Evolutionary conservation across 306 rosid genomes (phyloP).

Genomic region (Spatholobus suberectus): DNA sequence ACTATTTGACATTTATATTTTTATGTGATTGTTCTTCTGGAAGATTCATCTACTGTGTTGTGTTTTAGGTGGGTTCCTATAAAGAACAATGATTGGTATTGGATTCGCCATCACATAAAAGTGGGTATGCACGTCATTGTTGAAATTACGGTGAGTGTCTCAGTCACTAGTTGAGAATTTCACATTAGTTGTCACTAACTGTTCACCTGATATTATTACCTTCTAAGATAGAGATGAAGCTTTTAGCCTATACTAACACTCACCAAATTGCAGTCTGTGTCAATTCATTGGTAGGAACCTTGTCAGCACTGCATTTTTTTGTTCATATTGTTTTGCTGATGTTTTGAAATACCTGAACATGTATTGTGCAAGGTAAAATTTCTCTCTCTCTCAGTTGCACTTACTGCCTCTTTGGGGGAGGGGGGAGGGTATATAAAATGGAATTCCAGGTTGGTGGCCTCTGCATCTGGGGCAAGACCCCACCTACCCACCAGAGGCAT

Average conservation of each 20-base stretch:
- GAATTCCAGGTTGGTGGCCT: background rate
- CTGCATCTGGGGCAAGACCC: background rate
- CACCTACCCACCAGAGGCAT: background rate
- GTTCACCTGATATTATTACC: conserved; percentile 22
- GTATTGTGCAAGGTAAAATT: background rate
- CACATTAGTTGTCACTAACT: conserved; percentile 27
- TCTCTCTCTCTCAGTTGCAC: conserved; percentile 12
- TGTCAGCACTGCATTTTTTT: conserved; percentile 8
- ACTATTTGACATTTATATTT: conserved; percentile 31
- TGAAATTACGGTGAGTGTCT: conserved; percentile 83
- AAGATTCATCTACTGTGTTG: conserved; percentile 46
- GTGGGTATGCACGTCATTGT: conserved; percentile 90
- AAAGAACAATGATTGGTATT: conserved; percentile 92
- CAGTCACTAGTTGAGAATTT: conserved; percentile 21
- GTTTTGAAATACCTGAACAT: conserved; percentile 19
- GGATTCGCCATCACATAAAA: conserved; percentile 97
- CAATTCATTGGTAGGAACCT: conserved; percentile 8
- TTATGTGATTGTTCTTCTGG: conserved; percentile 32
- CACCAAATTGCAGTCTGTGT: background rate
- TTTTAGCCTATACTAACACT: conserved; percentile 11
- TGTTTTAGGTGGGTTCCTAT: conserved; percentile 94
- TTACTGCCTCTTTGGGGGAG: background rate
- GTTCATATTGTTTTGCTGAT: conserved; percentile 8
- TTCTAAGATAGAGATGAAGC: conserved; percentile 17
- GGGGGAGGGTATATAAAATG: background rate